Evolutionary conservation across 176 grass and related monocot species (phyloP).

Genomic region (Oryza glaberrima): DNA sequence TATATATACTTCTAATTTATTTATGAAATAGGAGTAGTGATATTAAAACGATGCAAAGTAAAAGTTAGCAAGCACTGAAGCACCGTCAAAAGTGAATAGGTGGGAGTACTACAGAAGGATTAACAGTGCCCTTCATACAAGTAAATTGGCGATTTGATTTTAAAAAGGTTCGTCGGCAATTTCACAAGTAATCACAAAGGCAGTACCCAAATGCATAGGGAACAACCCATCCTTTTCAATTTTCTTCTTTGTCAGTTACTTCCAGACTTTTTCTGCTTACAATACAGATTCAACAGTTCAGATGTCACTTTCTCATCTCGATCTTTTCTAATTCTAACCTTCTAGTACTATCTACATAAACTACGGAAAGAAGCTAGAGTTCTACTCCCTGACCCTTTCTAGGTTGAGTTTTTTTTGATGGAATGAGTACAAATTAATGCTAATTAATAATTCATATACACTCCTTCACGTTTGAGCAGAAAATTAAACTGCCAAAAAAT

Average conservation of each 20-base stretch:
- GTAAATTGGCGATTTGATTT: too few relatives aligned
- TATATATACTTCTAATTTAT: too few relatives aligned
- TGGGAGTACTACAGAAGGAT: too few relatives aligned
- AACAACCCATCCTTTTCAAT: slow-evolving; percentile 8
- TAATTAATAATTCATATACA: neutral
- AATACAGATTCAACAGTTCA: neutral
- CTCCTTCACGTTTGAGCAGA: neutral
- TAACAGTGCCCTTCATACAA: too few relatives aligned
- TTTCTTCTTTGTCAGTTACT: neutral
- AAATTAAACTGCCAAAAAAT: too few relatives aligned
- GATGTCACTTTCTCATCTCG: slow-evolving; percentile 5
- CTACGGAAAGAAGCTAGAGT: neutral
- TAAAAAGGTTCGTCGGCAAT: neutral
- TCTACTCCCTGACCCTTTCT: neutral
- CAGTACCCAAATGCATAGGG: neutral
- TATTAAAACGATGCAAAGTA: too few relatives aligned
- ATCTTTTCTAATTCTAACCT: neutral
- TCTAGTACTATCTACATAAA: neutral
- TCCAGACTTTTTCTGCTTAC: neutral
- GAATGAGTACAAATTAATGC: neutral
- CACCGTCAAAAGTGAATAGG: too few relatives aligned
- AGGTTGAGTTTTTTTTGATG: too few relatives aligned
- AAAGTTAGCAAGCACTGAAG: too few relatives aligned
- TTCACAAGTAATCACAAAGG: neutral
- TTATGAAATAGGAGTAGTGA: too few relatives aligned